Evolutionary conservation across 2,329 filamentous ascomycete species (phyloP), one percentile per base, ranked within the genome.

Genomic region (Cladosporium sp.): DNA sequence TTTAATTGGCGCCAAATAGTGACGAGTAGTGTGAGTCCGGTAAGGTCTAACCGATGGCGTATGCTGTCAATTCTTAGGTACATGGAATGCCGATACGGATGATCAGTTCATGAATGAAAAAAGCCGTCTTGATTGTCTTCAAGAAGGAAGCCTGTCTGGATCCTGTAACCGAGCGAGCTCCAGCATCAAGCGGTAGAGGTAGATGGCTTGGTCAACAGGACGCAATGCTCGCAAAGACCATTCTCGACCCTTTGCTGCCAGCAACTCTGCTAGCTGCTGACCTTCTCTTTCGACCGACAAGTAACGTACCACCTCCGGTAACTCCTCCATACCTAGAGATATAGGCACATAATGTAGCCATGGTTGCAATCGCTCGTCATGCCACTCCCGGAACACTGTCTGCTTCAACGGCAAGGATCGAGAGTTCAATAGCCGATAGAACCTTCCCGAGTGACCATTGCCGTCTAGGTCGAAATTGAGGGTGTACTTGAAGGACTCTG

Each of bases 301-400:
- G 66, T 80, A 86, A 0, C 71, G 69, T 0, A 87, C 76, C 44
- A 85, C 69, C 70, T 87, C 85, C 0, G 84, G 83, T 2, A 87
- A 70, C 73, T 87, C 85, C 2, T 80, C 78, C 71, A 85, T 75
- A 6, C 79, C 74, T 68, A 81, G 75, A 57, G 82, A 85, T 0
- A 87, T 77, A 0, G 86, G 86, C 0, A 87, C 72, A 65, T 86
- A 87, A 67, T 88, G 86, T 4, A 84, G 76, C 86, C 86, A 87
- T 0, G 85, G 84, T 11, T 82, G 64, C 2, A 88, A 77, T 0
- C 85, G 75, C 28, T 87, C 84, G 66, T 87, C 84, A 66, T 87
- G 85, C 86, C 86, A 88, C 72, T 87, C 86, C 2, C 80, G 77
- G 8, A 86, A 74, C 0, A 87, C 69, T 0, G 84, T 85, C 68